Percentiles rank a stretch among this genome's conserved stretches.
phyloP scores from a whole-genome alignment of 208 protist species.

The Trypanosoma caninum region DNA sequence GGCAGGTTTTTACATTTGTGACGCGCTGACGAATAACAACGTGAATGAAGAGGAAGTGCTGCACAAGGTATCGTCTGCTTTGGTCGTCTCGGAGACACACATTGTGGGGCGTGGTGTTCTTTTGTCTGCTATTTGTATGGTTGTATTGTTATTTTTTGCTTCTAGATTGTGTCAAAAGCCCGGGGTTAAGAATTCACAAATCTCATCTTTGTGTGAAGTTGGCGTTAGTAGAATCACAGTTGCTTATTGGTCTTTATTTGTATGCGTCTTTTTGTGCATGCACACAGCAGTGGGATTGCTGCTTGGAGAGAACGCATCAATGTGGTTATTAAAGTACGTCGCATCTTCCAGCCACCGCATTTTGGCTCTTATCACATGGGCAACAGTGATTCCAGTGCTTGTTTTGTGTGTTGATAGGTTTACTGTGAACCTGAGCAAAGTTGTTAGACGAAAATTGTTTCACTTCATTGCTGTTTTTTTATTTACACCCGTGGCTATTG shows the following conservation, averaged over 20 bases:
- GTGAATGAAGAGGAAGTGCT: slow-evolving; percentile 36
- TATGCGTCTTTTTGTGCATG: slow-evolving; percentile 30
- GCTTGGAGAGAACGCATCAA: slow-evolving; percentile 46
- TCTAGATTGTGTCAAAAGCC: slow-evolving; percentile 53
- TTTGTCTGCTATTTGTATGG: slow-evolving; percentile 55
- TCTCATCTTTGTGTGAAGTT: slow-evolving; percentile 52
- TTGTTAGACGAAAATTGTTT: slow-evolving; percentile 83
- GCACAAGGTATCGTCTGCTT: slow-evolving; percentile 39
- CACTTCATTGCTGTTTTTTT: slow-evolving; percentile 79
- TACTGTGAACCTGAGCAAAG: slow-evolving; percentile 37
- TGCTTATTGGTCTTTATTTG: slow-evolving; percentile 45
- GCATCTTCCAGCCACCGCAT: slow-evolving; percentile 50
- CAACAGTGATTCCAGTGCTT: slow-evolving; percentile 41
- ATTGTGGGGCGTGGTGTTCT: slow-evolving; percentile 65
- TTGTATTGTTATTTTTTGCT: slow-evolving; percentile 30
- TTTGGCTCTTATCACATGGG: slow-evolving; percentile 57
- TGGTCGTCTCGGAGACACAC: slow-evolving; percentile 68
- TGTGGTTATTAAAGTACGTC: slow-evolving; percentile 75
- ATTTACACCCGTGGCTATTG: slow-evolving; percentile 75
- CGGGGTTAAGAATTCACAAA: slow-evolving; percentile 68
- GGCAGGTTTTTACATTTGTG: slow-evolving; percentile 75
- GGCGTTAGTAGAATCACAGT: slow-evolving; percentile 61
- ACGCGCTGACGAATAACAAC: slow-evolving; percentile 74
- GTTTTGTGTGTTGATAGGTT: slow-evolving; percentile 49
- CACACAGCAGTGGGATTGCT: slow-evolving; percentile 47